Evolutionary conservation across 805 yeast species (phyloP).

Genomic region (Yamadazyma olivae): DNA sequence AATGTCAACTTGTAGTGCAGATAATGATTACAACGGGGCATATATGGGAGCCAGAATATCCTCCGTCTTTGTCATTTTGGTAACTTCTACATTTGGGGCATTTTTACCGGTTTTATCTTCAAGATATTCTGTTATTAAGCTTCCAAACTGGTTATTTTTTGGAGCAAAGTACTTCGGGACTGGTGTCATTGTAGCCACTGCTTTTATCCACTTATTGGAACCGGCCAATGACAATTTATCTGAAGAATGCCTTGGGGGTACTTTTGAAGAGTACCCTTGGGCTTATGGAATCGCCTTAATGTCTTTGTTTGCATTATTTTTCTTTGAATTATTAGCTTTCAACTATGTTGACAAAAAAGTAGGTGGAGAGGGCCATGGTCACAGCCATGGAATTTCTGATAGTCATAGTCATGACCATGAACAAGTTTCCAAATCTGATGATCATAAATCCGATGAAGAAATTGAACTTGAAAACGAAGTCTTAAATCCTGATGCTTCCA

Average conservation of each 20-base stretch:
- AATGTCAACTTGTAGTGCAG: conserved; percentile 28
- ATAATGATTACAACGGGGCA: conserved; percentile 45
- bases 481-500: conserved; percentile 8
- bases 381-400: conserved; percentile 55
- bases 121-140: conserved; percentile 51
- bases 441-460: conserved; percentile 15
- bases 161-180: conserved; percentile 76
- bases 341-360: conserved; percentile 39
- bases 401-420: conserved; percentile 41
- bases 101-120: conserved; percentile 64
- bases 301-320: conserved; percentile 49
- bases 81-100: conserved; percentile 53
- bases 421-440: conserved; percentile 19
- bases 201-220: conserved; percentile 68
- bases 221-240: conserved; percentile 64
- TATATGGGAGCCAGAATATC: conserved; percentile 52
- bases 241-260: conserved; percentile 60
- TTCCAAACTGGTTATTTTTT: conserved; percentile 64
- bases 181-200: conserved; percentile 81
- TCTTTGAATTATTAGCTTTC: conserved; percentile 50
- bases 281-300: conserved; percentile 54
- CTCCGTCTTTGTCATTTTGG: conserved; percentile 58
- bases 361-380: conserved; percentile 21
- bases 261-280: conserved; percentile 50
- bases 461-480: conserved; percentile 13